Conservation (phyloP, 1,284 basidiomycete species). For the Mycosarcoma maydis region DNA sequence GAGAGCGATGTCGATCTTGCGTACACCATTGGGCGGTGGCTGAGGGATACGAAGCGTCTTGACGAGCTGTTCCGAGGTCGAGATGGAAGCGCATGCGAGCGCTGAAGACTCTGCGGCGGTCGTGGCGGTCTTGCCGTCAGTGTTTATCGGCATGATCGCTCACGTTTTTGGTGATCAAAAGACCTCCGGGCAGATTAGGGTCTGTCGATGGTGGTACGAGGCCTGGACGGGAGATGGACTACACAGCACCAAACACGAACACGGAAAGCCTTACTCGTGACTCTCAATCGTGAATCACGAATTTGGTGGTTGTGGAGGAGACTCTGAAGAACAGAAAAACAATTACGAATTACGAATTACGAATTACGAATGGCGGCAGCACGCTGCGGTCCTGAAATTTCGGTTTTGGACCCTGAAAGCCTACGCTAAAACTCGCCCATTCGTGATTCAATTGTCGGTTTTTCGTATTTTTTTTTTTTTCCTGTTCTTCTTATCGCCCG, state of each 20-base stretch:
- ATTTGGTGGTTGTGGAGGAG: constrained; percentile 24
- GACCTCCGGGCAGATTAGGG: neutral
- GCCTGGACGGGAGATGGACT: neutral
- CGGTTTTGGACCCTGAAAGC: neutral
- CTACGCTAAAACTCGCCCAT: too few relatives aligned
- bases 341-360: too few relatives aligned
- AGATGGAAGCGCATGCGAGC: constrained; percentile 41
- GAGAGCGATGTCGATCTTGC: constrained; percentile 34
- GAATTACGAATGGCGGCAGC: constrained; percentile 4
- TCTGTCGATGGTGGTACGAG: neutral
- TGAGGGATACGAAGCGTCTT: constrained; percentile 47
- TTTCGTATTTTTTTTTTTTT: neutral
- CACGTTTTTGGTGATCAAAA: too few relatives aligned
- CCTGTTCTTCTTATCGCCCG: constrained; percentile 37
- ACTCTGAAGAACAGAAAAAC: neutral
- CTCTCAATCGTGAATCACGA: too few relatives aligned
- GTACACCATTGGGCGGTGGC: constrained; percentile 17
- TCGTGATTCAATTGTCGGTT: too few relatives aligned
- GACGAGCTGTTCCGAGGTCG: constrained; percentile 57
- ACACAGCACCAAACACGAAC: neutral
- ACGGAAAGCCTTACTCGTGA: too few relatives aligned
- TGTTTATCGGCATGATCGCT: too few relatives aligned
- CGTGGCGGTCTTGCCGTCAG: too few relatives aligned
- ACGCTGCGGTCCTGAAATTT: constrained; percentile 1
- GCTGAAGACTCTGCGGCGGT: constrained; percentile 3